Evolutionary conservation across 139 green algal species (phyloP).

Genomic region (Micractinium conductrix): DNA sequence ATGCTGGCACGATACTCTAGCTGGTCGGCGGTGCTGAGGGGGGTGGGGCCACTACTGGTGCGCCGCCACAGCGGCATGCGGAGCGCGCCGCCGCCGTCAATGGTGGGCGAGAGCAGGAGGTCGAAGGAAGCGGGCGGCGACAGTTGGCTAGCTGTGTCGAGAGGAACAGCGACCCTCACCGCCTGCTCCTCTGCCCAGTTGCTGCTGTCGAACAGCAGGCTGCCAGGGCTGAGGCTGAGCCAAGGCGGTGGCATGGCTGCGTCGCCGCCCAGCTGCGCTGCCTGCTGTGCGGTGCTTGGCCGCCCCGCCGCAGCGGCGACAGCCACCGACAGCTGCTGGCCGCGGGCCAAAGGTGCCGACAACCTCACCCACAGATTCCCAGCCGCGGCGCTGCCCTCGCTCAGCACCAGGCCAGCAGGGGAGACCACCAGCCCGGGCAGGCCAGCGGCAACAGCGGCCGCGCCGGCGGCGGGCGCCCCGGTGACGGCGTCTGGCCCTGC

Average conservation of each 20-base stretch:
- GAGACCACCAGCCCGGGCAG: not conserved
- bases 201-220: not conserved
- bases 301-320: not conserved
- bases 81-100: not conserved
- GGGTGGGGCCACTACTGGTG: no score
- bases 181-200: constrained; percentile 1
- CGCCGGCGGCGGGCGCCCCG: not conserved
- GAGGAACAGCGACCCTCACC: not conserved
- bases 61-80: no score
- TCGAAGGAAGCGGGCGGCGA: not conserved
- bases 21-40: no score
- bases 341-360: not conserved
- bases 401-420: not conserved
- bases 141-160: not conserved
- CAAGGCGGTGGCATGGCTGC: not conserved
- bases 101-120: not conserved
- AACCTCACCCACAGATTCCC: not conserved
- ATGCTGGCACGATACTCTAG: no score
- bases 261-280: not conserved
- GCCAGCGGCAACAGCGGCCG: not conserved
- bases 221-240: not conserved
- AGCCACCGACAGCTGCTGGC: not conserved
- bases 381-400: not conserved
- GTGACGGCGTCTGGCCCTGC: not conserved
- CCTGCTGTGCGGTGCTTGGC: not conserved